Conservation (phyloP, 1,139 yeast genomes). For the Scheffersomyces insectosa region DNA sequence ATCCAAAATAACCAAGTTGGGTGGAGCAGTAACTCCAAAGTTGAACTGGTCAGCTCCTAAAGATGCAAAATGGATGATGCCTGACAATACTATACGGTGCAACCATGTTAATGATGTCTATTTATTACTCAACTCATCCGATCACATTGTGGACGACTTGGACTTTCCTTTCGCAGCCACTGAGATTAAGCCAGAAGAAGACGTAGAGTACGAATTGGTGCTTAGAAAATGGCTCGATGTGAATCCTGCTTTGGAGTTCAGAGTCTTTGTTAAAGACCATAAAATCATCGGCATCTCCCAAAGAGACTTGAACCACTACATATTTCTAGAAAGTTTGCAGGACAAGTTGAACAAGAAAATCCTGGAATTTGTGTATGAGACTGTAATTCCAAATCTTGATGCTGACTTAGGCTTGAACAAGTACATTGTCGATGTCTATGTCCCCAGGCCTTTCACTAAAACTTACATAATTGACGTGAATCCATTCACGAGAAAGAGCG, state of each 20-base stretch:
- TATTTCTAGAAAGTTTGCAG: constrained; percentile 54
- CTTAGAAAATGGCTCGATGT: constrained; percentile 78
- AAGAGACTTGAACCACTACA: constrained; percentile 81
- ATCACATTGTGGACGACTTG: constrained; percentile 82
- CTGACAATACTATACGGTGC: constrained; percentile 76
- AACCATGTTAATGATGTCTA: constrained; percentile 71
- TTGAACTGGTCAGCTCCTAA: constrained; percentile 97
- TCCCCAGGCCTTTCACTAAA: constrained; percentile 70
- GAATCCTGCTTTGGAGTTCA: constrained; percentile 88
- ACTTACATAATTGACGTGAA: constrained; percentile 80
- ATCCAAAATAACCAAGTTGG: constrained; percentile 37
- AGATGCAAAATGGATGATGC: constrained; percentile 90
- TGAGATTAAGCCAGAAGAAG: constrained; percentile 13
- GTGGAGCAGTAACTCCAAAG: constrained; percentile 76
- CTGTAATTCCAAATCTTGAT: constrained; percentile 39
- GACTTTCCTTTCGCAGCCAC: constrained; percentile 55
- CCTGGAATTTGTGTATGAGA: constrained; percentile 52
- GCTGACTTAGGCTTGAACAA: constrained; percentile 49
- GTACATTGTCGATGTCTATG: constrained; percentile 76
- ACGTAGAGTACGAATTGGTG: constrained; percentile 58
- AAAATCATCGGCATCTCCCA: constrained; percentile 75
- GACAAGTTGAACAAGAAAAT: constrained; percentile 50
- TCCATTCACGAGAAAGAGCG: constrained; percentile 79
- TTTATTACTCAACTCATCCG: constrained; percentile 78
- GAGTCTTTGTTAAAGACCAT: constrained; percentile 72